Evolutionary conservation across 768 basidiomycete species (phyloP).

Genomic region (Xerocomellus dryophilus): DNA sequence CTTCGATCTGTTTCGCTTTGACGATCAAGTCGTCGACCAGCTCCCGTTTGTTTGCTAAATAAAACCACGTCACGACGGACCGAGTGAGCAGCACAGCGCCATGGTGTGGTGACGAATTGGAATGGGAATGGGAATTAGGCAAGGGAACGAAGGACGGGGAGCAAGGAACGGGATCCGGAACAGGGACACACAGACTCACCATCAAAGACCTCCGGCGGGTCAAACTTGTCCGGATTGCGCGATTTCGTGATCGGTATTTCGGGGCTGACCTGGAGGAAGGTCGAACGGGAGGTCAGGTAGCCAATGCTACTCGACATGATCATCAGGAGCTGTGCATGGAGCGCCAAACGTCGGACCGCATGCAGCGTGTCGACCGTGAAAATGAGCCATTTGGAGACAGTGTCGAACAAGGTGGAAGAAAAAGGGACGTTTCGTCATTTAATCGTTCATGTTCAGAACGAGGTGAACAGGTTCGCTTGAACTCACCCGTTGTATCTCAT

Average conservation of each 20-base stretch:
- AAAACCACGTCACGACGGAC: not conserved
- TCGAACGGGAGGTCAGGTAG: constrained; percentile 74
- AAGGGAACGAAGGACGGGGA: not conserved
- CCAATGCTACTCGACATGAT: constrained; percentile 84
- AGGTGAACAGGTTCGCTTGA: not conserved
- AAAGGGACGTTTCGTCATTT: not conserved
- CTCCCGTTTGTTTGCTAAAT: constrained; percentile 80
- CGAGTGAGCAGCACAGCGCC: not conserved
- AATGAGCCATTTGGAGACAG: not conserved
- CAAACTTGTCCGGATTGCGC: constrained; percentile 67
- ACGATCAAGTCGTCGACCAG: constrained; percentile 78
- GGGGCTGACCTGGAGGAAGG: constrained; percentile 73
- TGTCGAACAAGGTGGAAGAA: not conserved
- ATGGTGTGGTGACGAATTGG: not conserved
- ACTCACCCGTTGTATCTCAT: constrained; percentile 83
- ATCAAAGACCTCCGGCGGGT: constrained; percentile 71
- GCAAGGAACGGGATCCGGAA: not conserved
- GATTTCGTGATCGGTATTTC: constrained; percentile 84
- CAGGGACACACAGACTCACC: constrained; percentile 38
- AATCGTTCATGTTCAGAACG: constrained; percentile 6
- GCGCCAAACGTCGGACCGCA: not conserved
- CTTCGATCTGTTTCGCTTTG: constrained; percentile 88
- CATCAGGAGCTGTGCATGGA: constrained; percentile 61
- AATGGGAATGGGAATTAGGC: not conserved
- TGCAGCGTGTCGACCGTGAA: not conserved